Percentiles rank a stretch among this genome's conserved stretches.
These are phyloP conservation scores for Vaccinium darrowii DNA, from an alignment of 148 eudicot genomes.

Conservation along the genomic window DNA sequence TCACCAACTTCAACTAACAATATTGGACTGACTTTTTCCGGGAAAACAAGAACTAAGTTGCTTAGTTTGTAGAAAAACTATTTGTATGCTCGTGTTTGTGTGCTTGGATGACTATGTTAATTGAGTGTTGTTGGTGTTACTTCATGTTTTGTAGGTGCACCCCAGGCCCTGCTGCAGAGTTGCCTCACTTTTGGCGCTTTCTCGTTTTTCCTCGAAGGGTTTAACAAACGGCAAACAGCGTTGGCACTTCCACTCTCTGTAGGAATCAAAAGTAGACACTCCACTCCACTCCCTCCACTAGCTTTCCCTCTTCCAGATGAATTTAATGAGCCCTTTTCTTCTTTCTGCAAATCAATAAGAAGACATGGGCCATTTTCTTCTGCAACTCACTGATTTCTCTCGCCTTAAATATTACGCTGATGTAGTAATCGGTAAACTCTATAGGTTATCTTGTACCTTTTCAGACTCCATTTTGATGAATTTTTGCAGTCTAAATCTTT, in stretches of 20 bases:
- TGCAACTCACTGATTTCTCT: conserved; percentile 12
- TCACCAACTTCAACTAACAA: no score
- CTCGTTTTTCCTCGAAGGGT: conserved; percentile 68
- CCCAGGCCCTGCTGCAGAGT: conserved; percentile 75
- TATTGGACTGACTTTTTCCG: no score
- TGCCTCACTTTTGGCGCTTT: conserved; percentile 90
- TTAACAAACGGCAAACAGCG: conserved; percentile 74
- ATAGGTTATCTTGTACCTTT: not conserved
- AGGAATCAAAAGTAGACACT: conserved; percentile 24
- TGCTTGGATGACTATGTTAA: not conserved
- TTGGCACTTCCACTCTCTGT: conserved; percentile 49
- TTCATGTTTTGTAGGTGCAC: conserved; percentile 55
- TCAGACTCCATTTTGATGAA: not conserved
- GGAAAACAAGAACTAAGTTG: not conserved
- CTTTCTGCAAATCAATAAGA: conserved; percentile 50
- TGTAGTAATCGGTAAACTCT: not conserved
- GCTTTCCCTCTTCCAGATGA: conserved; percentile 61
- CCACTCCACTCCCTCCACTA: conserved; percentile 48
- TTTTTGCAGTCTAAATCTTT: not conserved
- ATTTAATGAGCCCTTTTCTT: conserved; percentile 49
- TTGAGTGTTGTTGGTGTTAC: not conserved
- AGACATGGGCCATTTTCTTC: conserved; percentile 21
- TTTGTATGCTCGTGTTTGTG: not conserved
- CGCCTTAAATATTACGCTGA: not conserved
- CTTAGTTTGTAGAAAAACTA: not conserved